Conservation (phyloP, 257 asterid species). For the Asclepias syriaca region DNA sequence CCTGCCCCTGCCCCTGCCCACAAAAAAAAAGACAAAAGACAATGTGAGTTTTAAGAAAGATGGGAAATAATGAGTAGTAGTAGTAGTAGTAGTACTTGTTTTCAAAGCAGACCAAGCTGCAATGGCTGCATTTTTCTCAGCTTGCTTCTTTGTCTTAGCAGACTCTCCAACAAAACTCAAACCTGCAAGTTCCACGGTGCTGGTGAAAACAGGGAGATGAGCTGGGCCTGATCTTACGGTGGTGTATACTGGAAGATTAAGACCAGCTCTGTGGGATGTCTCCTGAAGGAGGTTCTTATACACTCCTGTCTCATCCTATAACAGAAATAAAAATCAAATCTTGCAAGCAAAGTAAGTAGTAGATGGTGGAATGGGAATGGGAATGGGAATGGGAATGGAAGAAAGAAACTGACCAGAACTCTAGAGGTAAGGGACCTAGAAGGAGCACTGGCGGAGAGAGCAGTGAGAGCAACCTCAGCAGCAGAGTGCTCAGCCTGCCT, state of each 20-base stretch:
- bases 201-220: conserved; percentile 1
- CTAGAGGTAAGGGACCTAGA: conserved; percentile 46
- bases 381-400: too few relatives aligned
- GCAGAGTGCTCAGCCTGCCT: conserved; percentile 60
- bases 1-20: too few relatives aligned
- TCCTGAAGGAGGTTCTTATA: conserved; percentile 6
- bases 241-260: conserved; percentile 1
- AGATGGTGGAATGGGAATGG: too few relatives aligned
- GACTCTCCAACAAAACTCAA: conserved; percentile 8
- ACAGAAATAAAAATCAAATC: not conserved
- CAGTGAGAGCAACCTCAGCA: conserved; percentile 48
- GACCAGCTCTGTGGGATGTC: conserved; percentile 11
- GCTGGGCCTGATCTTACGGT: conserved; percentile 8
- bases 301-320: conserved; percentile 4
- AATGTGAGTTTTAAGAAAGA: not conserved
- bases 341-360: too few relatives aligned
- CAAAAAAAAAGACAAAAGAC: too few relatives aligned
- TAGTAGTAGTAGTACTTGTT: not conserved
- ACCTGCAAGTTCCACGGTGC: conserved; percentile 6
- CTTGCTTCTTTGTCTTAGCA: conserved; percentile 8
- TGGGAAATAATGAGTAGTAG: too few relatives aligned
- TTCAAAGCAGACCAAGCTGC: conserved; percentile 9
- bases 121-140: conserved; percentile 10
- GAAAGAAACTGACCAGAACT: conserved; percentile 36
- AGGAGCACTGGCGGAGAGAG: conserved; percentile 46